These are phyloP conservation scores for Alloascoidea hylecoeti DNA, from an alignment of 805 yeast species.

Conservation along the genomic window DNA sequence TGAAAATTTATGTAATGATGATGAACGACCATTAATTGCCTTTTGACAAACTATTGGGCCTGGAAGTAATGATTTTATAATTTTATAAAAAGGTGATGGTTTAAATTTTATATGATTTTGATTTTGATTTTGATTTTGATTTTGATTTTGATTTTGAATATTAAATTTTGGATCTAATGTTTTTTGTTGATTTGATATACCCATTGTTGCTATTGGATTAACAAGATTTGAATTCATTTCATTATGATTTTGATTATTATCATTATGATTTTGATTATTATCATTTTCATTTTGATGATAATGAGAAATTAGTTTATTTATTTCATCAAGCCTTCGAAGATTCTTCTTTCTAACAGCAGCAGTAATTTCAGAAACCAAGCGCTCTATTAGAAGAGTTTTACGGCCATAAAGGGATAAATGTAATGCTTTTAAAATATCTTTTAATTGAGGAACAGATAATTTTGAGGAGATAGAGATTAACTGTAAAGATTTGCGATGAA, in stretches of 20 bases:
- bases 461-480: no score
- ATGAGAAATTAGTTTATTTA: conserved; percentile 25
- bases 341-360: no score
- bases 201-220: conserved; percentile 12
- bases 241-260: conserved; percentile 17
- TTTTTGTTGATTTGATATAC: background rate
- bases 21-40: conserved; percentile 4
- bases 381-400: conserved; percentile 44
- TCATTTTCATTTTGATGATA: conserved; percentile 27
- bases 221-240: conserved; percentile 12
- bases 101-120: background rate
- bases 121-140: background rate
- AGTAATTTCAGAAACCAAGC: conserved; percentile 31
- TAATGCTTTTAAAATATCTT: conserved; percentile 16
- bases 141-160: background rate
- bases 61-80: background rate
- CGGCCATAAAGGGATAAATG: conserved; percentile 39
- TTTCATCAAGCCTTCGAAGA: no score
- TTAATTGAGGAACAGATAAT: conserved; percentile 16
- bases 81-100: conserved; percentile 1
- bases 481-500: no score
- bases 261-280: conserved; percentile 27
- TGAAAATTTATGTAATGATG: conserved; percentile 17
- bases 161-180: background rate
- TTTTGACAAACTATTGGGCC: conserved; percentile 1